Base-by-base conservation (phyloP, 176 grass and related monocot species). In the Lolium multiflorum region DNA sequence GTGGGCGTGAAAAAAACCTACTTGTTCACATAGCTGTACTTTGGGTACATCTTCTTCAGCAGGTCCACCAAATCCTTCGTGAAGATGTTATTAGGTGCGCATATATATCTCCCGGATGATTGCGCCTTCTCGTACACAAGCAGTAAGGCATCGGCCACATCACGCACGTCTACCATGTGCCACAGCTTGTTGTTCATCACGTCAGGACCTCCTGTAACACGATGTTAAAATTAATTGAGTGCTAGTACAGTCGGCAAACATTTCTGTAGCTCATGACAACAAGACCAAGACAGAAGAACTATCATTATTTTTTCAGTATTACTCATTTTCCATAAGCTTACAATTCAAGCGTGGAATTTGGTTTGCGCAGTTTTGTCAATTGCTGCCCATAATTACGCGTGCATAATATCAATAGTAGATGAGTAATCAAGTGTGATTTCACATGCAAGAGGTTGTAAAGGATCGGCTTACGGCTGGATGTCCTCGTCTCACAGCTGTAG, bases 101-200 rank as follows among this genome's bases (percentile, higher is more conserved):
- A 92, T 17, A 92, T 81, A 70, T 88, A 78, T 72, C 93, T 75
- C 51, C 83, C 80, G 2, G 82, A 88, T 4, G 88, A 79, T 47
- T 84, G 75, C 18, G 83, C 4, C 24, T 90, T 88, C 71, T 95
- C 83, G 26, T 88, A 87, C 38, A 89, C 21, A 5, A 95, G 80
- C 56, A 92, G 75, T 4, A 89, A 56, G 48, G 93, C 93, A 22
- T 87, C 76, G 1, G 83, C 90, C 39, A 92, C 90, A 7, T 95
- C 88, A 31, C 88, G 88, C n/a, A 88, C 90, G 47, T 95, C 88
- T 2, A 90, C 88, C 13, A 90, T 37, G 56, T 77, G 74, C 65
- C 73, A 76, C 47, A 81, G 55, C 67, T 62, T 92, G 83, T 95
- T 90, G 80, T 71, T 85, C 49, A 84, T 50, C 20, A 43, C 58